Evolutionary conservation across 257 asterid genomes (phyloP).

Genomic region (Solanum appendiculatum): DNA sequence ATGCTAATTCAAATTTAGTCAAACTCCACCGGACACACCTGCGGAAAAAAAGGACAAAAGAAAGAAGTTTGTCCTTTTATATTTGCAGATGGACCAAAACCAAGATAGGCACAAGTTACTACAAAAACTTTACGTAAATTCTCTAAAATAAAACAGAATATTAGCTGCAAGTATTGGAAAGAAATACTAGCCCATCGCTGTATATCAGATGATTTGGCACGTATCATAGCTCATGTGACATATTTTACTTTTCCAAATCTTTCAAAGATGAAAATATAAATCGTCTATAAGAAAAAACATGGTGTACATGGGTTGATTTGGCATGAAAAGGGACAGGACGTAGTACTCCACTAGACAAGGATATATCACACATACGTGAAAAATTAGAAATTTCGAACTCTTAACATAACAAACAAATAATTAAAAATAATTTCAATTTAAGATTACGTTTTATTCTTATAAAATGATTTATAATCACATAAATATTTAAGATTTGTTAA

Average conservation of each 20-base stretch:
- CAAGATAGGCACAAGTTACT: not conserved
- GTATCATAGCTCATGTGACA: not conserved
- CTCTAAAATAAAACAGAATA: not conserved
- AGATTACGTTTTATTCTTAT: not conserved
- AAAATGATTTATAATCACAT: not conserved
- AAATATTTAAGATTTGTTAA: not conserved
- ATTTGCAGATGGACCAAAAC: not conserved
- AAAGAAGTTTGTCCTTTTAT: not conserved
- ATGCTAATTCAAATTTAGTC: too few relatives aligned
- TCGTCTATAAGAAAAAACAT: not conserved
- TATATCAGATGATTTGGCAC: not conserved
- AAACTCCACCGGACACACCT: too few relatives aligned
- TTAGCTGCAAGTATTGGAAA: not conserved
- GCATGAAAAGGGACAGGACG: not conserved
- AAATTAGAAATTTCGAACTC: not conserved
- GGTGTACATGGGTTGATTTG: not conserved
- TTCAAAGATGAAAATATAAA: not conserved
- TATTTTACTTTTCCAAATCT: not conserved
- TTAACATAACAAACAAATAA: not conserved
- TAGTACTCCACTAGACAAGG: not conserved
- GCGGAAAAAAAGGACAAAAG: not conserved
- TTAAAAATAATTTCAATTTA: not conserved
- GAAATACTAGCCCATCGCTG: not conserved
- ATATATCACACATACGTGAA: not conserved
- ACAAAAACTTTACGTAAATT: not conserved